These are phyloP conservation scores for Kodamaea derodonti DNA, from an alignment of 1,139 yeast genomes.

Conservation along the genomic window DNA sequence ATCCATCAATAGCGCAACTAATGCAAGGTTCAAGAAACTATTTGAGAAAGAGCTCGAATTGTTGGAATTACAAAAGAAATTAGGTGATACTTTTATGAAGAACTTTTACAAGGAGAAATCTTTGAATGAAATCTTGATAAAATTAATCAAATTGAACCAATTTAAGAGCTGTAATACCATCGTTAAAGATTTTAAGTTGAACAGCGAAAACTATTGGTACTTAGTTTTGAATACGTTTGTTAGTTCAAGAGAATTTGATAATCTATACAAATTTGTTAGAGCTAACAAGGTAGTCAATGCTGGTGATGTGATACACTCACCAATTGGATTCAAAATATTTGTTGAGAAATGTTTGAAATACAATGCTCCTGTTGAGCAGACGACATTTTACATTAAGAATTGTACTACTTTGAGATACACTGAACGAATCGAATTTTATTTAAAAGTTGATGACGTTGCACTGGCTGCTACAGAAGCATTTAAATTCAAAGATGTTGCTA, in stretches of 20 bases:
- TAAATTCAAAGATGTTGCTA: conserved; percentile 47
- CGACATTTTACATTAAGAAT: conserved; percentile 33
- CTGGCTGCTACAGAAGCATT: conserved; percentile 62
- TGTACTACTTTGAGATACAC: conserved; percentile 30
- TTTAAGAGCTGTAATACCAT: conserved; percentile 53
- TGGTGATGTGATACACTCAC: conserved; percentile 46
- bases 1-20: conserved; percentile 20
- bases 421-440: conserved; percentile 46
- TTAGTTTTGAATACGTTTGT: conserved; percentile 55
- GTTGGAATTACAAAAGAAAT: conserved; percentile 46
- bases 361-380: conserved; percentile 43
- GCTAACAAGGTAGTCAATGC: conserved; percentile 18
- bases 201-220: conserved; percentile 63
- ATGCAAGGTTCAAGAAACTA: conserved; percentile 20
- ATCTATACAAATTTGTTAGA: conserved; percentile 46
- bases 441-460: conserved; percentile 50
- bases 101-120: conserved; percentile 53
- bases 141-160: conserved; percentile 57
- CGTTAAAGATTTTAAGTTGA: conserved; percentile 57
- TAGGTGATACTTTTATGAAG: conserved; percentile 52
- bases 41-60: conserved; percentile 52
- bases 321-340: conserved; percentile 71
- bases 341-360: conserved; percentile 49
- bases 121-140: conserved; percentile 50
- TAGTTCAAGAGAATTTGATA: conserved; percentile 56